phyloP scores from a whole-genome alignment of 139 green algal genomes.

The Parachlorella kessleri region DNA sequence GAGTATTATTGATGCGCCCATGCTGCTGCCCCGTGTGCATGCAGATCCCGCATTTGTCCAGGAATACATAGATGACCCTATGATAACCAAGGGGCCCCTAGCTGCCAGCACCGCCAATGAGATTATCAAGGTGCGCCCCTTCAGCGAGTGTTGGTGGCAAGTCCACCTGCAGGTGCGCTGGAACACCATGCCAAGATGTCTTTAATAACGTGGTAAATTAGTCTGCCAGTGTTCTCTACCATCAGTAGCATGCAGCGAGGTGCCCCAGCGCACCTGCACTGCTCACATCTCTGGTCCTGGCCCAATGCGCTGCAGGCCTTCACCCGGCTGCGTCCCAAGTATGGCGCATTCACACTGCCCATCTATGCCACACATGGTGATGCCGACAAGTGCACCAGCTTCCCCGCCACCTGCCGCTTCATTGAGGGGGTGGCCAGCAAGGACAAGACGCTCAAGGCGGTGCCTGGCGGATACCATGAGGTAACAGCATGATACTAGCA shows the following conservation, averaged over 20 bases:
- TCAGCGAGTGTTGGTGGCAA: too few species aligned
- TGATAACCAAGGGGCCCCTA: conserved; percentile 34
- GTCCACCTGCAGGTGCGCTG: too few species aligned
- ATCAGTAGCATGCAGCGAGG: too few species aligned
- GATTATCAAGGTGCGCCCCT: background rate
- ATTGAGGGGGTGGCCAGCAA: conserved; percentile 2
- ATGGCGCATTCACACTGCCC: conserved; percentile 38
- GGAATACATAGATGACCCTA: conserved; percentile 40
- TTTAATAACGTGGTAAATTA: too few species aligned
- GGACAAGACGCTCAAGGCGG: conserved; percentile 20
- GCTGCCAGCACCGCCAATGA: background rate
- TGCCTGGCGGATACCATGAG: conserved; percentile 54
- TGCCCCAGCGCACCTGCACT: too few species aligned
- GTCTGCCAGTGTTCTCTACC: too few species aligned
- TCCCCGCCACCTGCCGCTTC: conserved; percentile 13
- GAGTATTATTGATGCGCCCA: too few species aligned
- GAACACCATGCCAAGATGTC: too few species aligned
- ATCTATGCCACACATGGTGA: conserved; percentile 51
- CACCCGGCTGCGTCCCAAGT: conserved; percentile 12
- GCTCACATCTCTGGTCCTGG: too few species aligned
- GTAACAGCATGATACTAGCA: conserved; percentile 15
- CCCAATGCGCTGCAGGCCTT: too few species aligned
- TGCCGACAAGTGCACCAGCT: conserved; percentile 36
- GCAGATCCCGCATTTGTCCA: conserved; percentile 28
- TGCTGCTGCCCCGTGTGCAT: too few species aligned